phyloP scores from a whole-genome alignment of 768 basidiomycete genomes.

The Phaeotremella skinneri region DNA sequence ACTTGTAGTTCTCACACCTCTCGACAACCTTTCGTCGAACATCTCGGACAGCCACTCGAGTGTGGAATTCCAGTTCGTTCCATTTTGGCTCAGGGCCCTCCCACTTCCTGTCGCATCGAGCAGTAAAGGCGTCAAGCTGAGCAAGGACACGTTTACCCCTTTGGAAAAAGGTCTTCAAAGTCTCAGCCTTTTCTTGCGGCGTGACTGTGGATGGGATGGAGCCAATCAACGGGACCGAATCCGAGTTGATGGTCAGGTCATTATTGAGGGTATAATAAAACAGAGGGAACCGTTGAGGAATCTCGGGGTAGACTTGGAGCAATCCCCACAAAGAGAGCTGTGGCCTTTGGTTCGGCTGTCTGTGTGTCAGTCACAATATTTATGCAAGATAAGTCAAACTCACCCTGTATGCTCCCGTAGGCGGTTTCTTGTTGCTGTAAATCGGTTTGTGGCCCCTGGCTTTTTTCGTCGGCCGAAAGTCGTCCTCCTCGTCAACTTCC shows the following conservation, averaged over 20 bases:
- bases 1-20: constrained; percentile 52
- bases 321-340: constrained; percentile 45
- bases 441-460: constrained; percentile 24
- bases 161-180: constrained; percentile 43
- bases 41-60: constrained; percentile 48
- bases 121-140: constrained; percentile 49
- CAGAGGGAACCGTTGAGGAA: constrained; percentile 46
- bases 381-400: background rate
- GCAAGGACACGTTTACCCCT: constrained; percentile 45
- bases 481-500: constrained; percentile 43
- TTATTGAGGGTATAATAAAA: constrained; percentile 51
- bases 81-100: constrained; percentile 47
- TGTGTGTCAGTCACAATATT: background rate
- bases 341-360: constrained; percentile 9
- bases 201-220: constrained; percentile 47
- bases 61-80: constrained; percentile 45
- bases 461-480: constrained; percentile 40
- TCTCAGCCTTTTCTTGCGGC: constrained; percentile 45
- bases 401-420: background rate
- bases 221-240: constrained; percentile 50
- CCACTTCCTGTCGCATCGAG: constrained; percentile 48
- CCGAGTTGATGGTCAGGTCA: constrained; percentile 50
- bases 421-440: constrained; percentile 1
- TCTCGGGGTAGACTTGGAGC: constrained; percentile 37
- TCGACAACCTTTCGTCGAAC: constrained; percentile 50